Evolutionary conservation across 495 filamentous ascomycete species (phyloP), one percentile per base, ranked within the genome.

Genomic region (Letharia lupina): DNA sequence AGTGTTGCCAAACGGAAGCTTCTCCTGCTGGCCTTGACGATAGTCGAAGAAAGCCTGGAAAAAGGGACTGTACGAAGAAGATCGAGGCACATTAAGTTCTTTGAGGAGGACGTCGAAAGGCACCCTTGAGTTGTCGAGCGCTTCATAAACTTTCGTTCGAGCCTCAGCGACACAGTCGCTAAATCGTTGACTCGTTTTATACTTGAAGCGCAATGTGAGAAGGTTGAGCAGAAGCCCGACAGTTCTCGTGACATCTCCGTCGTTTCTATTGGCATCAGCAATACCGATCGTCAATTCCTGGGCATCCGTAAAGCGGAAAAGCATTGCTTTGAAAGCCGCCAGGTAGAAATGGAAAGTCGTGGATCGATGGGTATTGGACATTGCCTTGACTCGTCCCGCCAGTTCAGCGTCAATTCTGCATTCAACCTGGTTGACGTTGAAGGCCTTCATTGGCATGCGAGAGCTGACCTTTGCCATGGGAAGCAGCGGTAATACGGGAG

Each of bases 301-400:
- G 1, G 59, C 60, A 13, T 76, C 62, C 0, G 60, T 4, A 33
- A 62, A 73, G 28, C 70, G 61, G 62, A 63, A 68, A 0, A 80
- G 68, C 42, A 82, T 39, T 18, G 70, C 64, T 39, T 65, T 60
- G 52, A 65, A 75, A 0, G 66, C 71, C 1, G 78, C 73, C 1
- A 81, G 70, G 58, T 79, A 75, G 71, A 82, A 77, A 44, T 82
- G 79, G 68, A 81, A 83, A 0, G 75, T n/a, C 3, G 73, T 75
- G 4, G 54, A 50, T 57, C 63, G n/a, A 9, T 52, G n/a, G 4
- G 11, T 1, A 2, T 61, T 65, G 20, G 42, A 31, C 33, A 40
- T 47, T 1, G 41, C 28, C 28, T 66, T 65, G 44, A 73, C 57
- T 16, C 40, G 63, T 1, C 40, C 16, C 0, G 37, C 35, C 13